phyloP scores from a whole-genome alignment of 2,329 filamentous ascomycete species.

The Fusarium humuli region DNA sequence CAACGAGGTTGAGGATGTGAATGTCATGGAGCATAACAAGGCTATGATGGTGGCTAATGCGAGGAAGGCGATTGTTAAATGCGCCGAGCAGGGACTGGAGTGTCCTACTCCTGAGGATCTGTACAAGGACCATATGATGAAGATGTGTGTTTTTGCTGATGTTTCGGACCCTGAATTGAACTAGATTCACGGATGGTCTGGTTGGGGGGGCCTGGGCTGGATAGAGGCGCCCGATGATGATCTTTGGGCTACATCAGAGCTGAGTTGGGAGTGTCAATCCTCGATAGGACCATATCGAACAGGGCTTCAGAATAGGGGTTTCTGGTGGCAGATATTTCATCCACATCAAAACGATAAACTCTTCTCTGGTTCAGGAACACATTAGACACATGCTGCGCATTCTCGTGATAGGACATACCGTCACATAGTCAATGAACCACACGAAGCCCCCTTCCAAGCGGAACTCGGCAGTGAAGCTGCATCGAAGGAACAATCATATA shows the following conservation, averaged over 20 bases:
- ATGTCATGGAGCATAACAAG: background rate
- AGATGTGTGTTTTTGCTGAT: background rate
- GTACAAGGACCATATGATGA: background rate
- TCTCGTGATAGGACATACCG: background rate
- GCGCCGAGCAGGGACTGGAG: background rate
- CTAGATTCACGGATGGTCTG: background rate
- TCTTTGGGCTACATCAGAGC: too few species aligned
- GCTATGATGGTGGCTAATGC: background rate
- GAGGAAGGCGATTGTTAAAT: background rate
- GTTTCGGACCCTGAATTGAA: constrained; percentile 4
- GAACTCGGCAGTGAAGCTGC: background rate
- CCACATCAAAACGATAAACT: background rate
- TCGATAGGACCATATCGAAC: accelerated
- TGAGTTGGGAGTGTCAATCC: background rate
- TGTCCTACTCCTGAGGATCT: background rate
- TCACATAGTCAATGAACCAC: background rate
- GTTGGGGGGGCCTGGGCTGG: accelerated
- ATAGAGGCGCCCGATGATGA: accelerated
- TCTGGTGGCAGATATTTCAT: accelerated
- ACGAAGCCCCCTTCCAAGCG: too few species aligned
- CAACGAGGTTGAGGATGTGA: background rate
- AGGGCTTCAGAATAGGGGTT: background rate
- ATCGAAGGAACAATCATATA: background rate
- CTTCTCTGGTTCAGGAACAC: background rate
- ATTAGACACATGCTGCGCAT: background rate